phyloP scores from a whole-genome alignment of 176 grass and related monocot genomes.

The Paspalum vaginatum region DNA sequence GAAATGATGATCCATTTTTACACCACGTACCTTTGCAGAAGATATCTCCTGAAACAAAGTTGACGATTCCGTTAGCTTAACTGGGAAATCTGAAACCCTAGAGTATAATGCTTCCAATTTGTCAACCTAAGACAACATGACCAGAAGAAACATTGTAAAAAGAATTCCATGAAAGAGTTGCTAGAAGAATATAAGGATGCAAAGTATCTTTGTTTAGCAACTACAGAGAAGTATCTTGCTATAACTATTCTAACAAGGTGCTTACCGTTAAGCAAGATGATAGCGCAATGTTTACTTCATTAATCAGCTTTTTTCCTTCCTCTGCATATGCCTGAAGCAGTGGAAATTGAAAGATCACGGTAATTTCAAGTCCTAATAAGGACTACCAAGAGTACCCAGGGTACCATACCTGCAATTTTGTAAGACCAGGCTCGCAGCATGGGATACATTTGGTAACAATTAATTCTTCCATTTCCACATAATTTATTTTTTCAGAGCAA shows the following conservation, averaged over 20 bases:
- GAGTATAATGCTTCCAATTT: constrained; percentile 70
- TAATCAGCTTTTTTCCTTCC: constrained; percentile 62
- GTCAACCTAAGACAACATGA: constrained; percentile 57
- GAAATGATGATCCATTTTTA: constrained; percentile 10
- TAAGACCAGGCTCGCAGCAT: constrained; percentile 55
- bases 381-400: neutral
- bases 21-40: constrained; percentile 75
- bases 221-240: constrained; percentile 7
- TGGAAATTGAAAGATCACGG: constrained; percentile 34
- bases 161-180: constrained; percentile 37
- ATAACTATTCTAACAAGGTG: constrained; percentile 12
- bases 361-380: constrained; percentile 21
- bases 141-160: constrained; percentile 24
- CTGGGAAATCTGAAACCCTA: constrained; percentile 60
- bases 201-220: constrained; percentile 19
- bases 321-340: constrained; percentile 54
- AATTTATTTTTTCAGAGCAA: constrained; percentile 62
- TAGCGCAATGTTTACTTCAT: constrained; percentile 66
- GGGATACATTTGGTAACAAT: constrained; percentile 47
- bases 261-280: constrained; percentile 75
- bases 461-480: constrained; percentile 69
- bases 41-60: constrained; percentile 63
- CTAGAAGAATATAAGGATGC: constrained; percentile 17
- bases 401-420: constrained; percentile 66
- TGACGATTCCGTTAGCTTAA: constrained; percentile 55